Evolutionary conservation across 176 grass and related monocot genomes (phyloP), one percentile per base, ranked within the genome.

Genomic region (Cymbopogon citratus): DNA sequence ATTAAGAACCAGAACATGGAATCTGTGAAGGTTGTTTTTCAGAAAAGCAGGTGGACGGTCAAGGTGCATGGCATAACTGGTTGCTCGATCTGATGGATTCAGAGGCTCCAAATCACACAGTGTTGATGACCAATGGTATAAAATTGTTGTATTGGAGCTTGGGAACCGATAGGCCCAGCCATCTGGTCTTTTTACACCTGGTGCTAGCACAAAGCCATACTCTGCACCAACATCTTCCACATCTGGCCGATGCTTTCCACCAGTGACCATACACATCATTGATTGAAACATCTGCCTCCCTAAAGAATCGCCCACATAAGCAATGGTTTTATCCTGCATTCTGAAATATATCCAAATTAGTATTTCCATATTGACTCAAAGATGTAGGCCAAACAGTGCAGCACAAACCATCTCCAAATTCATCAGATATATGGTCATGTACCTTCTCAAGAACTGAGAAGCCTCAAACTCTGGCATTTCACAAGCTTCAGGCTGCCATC

Each of bases 261-360:
- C 85, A 75, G 91, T 90, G 44, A 81, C 85, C 94, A 97, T 97
- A 75, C 94, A 97, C 94, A 97, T 97, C 80, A 97, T 87, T 40
- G 91, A 97, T 35, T 97, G 94, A 82, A 97, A 97, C 87, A 93
- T 93, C 74, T 97, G 91, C 44, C 91, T 91, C 71, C 94, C 94
- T 76, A 94, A 76, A 76, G 94, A 97, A 89, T 97, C 94, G 12
- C 94, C 94, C 9, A 97, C 91, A 65, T 91, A 97, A 69, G 91
- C 91, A 69, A 97, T 90, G 23, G 87, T 88, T 87, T 97, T 97
- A 82, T 84, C 89, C 89, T 94, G 87, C 91, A 94, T 92, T 90
- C 91, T 97, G 82, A 87, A 84, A 90, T 73, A 75, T 46, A 60
- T 77, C 40, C 68, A 85, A 91, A 87, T 86, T 77, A 88, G 82